These are phyloP conservation scores for Diaporthe caulivora DNA, from an alignment of 2,329 filamentous ascomycete genomes.

Conservation along the genomic window DNA sequence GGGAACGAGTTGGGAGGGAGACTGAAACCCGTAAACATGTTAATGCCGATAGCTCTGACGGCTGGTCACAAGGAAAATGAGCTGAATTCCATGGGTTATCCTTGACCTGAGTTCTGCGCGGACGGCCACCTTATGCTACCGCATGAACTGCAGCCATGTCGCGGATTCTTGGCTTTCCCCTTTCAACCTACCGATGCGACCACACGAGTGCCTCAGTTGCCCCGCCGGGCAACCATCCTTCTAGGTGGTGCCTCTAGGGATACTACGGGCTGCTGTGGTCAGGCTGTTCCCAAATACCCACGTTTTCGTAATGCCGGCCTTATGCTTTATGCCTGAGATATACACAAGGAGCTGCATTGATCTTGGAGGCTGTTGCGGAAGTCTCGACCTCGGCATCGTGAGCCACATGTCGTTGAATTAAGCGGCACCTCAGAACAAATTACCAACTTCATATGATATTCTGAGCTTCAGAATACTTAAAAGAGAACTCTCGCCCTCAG, in stretches of 20 bases:
- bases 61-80: slow-evolving; percentile 6
- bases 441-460: slow-evolving; percentile 13
- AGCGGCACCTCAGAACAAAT: background rate
- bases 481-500: background rate
- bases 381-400: slow-evolving; percentile 25
- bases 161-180: slow-evolving; percentile 24
- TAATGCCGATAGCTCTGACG: slow-evolving; percentile 5
- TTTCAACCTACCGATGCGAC: slow-evolving; percentile 26
- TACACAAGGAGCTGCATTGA: slow-evolving; percentile 28
- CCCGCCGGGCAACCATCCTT: slow-evolving; percentile 8
- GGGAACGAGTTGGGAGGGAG: background rate
- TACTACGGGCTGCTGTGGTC: background rate
- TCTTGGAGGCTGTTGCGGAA: slow-evolving; percentile 12
- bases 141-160: slow-evolving; percentile 24
- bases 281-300: background rate
- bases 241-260: background rate
- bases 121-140: slow-evolving; percentile 12
- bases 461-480: slow-evolving; percentile 6
- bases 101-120: slow-evolving; percentile 17
- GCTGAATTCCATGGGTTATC: slow-evolving; percentile 20
- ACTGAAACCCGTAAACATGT: background rate
- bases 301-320: slow-evolving; percentile 15
- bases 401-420: slow-evolving; percentile 21
- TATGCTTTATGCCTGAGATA: slow-evolving; percentile 26
- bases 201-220: background rate